Base-by-base conservation (phyloP, 2,329 filamentous ascomycete species). In the Epichloe elymi region DNA sequence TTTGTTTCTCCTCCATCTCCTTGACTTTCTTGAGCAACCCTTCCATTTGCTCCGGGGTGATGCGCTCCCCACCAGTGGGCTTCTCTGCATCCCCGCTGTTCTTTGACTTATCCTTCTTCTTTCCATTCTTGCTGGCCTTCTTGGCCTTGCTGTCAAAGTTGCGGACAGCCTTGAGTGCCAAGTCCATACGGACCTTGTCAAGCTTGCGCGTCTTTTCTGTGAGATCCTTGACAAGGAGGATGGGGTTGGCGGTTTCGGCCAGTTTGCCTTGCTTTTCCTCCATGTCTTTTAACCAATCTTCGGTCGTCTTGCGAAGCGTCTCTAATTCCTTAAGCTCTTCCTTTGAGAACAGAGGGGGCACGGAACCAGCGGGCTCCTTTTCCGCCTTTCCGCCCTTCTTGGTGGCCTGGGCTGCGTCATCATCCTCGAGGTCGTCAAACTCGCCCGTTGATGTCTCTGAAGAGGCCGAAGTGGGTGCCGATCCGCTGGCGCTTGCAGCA, bases 401-500 rank as follows among this genome's bases (percentile, higher is more conserved):
- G 60, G 62, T 59, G 65, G 63, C 10, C 15, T 47, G 15, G 23
- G 48, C 51, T 60, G 62, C 36, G 63, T 72, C 68, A 20, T 88
- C 85, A 48, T 93, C 88, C 55, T 95, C 89, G 1, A 93, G 78
- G n/a, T 82, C 85, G 36, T 82, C 86, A 60, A 87, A 82, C 3
- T 80, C 78, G 39, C 72, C 74, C 11, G 74, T 65, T 2, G 76
- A 65, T 1, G 75, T 70, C 17, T 76, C 70, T 4, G 76, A 62
- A 2, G 73, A 66, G 6, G 75, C 54, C 1, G 76, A 65, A 1
- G 75, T 70, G 15, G 76, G 69, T 5, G 76, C 63, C 1, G 73
- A 66, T 7, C 75, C 54, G 6, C 72, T 68, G 17, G 73, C 64
- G 51, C 65, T 70, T 3, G 49, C 33, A 4, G 48, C 48, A 14